Evolutionary conservation across 2,329 filamentous ascomycete species (phyloP), one percentile per base, ranked within the genome.

Genomic region (Cladosporium sp.): DNA sequence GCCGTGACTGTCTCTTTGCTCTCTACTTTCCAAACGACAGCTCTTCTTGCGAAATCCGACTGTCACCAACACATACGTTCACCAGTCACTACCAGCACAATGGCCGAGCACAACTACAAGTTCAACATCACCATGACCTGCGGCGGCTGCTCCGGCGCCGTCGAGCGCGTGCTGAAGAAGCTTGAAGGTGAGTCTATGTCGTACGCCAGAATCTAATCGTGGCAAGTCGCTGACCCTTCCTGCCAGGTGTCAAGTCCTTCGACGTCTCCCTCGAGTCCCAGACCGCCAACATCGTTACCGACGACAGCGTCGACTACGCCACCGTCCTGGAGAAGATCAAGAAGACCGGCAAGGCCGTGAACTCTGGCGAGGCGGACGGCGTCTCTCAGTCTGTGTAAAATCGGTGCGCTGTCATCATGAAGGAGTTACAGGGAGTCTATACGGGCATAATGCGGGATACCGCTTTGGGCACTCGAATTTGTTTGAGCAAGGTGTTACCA

Each of bases 121-220:
- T 97, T 97, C 79, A 85, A 91, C 73, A 83, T 97, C 71, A 79
- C 77, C 73, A 98, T 98, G 93, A 87, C 78, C 79, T 98, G 93
- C 76, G 83, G 88, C 69, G 93, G 93, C 71, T 98, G 93, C 84
- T 96, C 91, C 43, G 90, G 91, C 66, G 93, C 93, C 61, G 80
- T 98, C 42, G 87, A 95, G 74, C 82, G 90, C 49, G 90, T 96
- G 43, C 83, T 98, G 59, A 92, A 88, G 77, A 95, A 89, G 76
- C 83, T 72, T 28, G 56, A 60, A 43, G 59, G 58, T 59, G 19
- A 49, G 52, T 18, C 14, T 4, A 22, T 35, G n/a, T 16, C 10
- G n/a, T 16, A 3, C 43, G 14, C 43, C 4, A 28, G 7, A 28
- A 5, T 7, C 4, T 28, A 28, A 5, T 5, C 22, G 22, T 28